Conservation (phyloP, 768 basidiomycete species). For the Suillus alpinus region DNA sequence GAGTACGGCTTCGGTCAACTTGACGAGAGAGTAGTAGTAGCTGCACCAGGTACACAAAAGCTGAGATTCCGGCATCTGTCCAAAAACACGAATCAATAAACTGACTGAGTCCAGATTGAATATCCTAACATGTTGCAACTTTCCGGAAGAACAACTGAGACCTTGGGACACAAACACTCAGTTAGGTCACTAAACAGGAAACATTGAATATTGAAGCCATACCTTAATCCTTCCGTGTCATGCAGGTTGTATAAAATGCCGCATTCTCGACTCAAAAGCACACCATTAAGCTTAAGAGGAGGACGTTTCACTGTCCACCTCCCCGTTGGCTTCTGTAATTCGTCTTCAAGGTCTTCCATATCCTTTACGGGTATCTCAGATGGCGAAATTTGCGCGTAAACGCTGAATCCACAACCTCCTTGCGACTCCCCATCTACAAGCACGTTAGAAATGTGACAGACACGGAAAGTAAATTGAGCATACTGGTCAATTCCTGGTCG, state of each 20-base stretch:
- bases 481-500: constrained; percentile 48
- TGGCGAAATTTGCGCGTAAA: constrained; percentile 65
- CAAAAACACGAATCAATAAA: constrained; percentile 9
- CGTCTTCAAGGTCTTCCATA: constrained; percentile 72
- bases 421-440: constrained; percentile 42
- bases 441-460: background rate
- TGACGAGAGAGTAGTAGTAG: constrained; percentile 72
- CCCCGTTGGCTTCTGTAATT: constrained; percentile 73
- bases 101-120: background rate
- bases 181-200: background rate
- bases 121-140: constrained; percentile 57
- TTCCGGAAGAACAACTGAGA: constrained; percentile 70
- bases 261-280: constrained; percentile 78
- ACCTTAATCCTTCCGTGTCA: constrained; percentile 72
- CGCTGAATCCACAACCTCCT: constrained; percentile 60
- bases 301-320: constrained; percentile 57
- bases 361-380: constrained; percentile 47
- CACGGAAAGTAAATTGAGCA: constrained; percentile 4
- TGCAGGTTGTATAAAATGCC: constrained; percentile 69
- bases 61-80: constrained; percentile 71
- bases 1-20: constrained; percentile 70
- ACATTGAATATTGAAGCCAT: constrained; percentile 6
- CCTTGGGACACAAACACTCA: constrained; percentile 25
- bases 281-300: constrained; percentile 54
- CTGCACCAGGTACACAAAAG: constrained; percentile 62